Evolutionary conservation across 345 rosid species (phyloP).

Genomic region (Kandelia obovata): DNA sequence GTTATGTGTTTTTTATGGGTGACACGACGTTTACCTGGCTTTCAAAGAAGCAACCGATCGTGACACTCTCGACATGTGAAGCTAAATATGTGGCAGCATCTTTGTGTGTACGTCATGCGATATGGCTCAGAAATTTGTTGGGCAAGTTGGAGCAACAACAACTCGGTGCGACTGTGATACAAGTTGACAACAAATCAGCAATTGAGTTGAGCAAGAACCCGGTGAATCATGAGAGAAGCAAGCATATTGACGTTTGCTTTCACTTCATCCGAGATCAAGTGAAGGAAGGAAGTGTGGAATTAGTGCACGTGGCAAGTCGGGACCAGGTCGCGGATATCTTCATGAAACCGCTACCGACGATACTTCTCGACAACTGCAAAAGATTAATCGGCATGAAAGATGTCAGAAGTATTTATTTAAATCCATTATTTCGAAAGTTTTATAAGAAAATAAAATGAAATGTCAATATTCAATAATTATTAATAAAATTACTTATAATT

Average conservation of each 20-base stretch:
- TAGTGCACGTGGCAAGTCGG: too few relatives aligned
- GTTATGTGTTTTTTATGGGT: slow-evolving; percentile 2
- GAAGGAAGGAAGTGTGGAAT: too few relatives aligned
- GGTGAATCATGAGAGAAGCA: background rate
- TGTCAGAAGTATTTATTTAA: background rate
- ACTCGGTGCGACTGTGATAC: background rate
- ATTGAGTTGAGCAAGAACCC: slow-evolving; percentile 1
- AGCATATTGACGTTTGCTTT: too few relatives aligned
- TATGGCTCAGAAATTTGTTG: background rate
- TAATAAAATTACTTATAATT: too few relatives aligned
- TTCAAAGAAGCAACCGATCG: background rate
- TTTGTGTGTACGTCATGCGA: slow-evolving; percentile 8
- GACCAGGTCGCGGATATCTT: too few relatives aligned
- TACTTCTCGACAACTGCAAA: too few relatives aligned
- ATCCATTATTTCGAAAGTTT: too few relatives aligned
- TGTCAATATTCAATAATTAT: too few relatives aligned
- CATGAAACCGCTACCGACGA: too few relatives aligned
- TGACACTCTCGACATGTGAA: background rate
- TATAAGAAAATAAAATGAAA: too few relatives aligned
- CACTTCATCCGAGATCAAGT: too few relatives aligned
- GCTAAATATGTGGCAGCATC: slow-evolving; percentile 14
- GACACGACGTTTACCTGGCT: background rate
- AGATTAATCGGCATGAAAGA: background rate
- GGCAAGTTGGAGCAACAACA: background rate
- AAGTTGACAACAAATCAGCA: slow-evolving; percentile 1